Evolutionary conservation across 352 stramenopile species (phyloP), one percentile per base, ranked within the genome.

Genomic region (Pythium phragmiticola): DNA sequence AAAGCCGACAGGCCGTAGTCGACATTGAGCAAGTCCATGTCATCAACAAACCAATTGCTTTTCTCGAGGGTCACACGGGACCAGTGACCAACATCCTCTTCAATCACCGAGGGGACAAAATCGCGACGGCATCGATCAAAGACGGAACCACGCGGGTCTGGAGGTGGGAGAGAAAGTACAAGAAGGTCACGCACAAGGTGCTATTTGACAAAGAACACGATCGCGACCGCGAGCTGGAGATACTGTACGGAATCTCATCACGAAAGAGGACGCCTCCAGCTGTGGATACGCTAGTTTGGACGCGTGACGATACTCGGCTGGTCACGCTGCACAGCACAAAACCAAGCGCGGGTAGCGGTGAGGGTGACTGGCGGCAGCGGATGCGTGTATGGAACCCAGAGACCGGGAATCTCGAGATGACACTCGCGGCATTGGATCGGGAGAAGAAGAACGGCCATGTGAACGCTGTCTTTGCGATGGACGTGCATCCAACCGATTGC

Each of bases 51-150:
- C 71, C 74, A 7, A 54, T 75, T n/a, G 71, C 66, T 4, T 68
- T 57, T 41, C 66, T 97, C 16, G 75, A 78, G 48, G 90, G 86
- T 9, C 90, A 98, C 69, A 77, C 88, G 13, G 87, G 81, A 59
- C 71, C 88, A 7, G 83, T 98, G 34, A 98, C 90, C n/a, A 92
- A 97, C 63, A 78, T 97, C 28, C 65, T 90, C 28, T 97, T 97
- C 69, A 97, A 80, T 19, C 73, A 84, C 51, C 63, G 62, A 33
- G 90, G 90, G 36, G 86, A 97, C 70, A 72, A 85, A 3, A 82
- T 98, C 37, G 72, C 97, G 2, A 96, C 89, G 54, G 89, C 82
- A 30, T 97, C 88, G 42, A 89, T 94, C 61, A 89, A 95, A 58
- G 93, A 98, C 69, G 90, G 93, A 47, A 81, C 74, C 2, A 67